Evolutionary conservation across 148 eudicot species (phyloP).

Genomic region (Limonium bicolor): DNA sequence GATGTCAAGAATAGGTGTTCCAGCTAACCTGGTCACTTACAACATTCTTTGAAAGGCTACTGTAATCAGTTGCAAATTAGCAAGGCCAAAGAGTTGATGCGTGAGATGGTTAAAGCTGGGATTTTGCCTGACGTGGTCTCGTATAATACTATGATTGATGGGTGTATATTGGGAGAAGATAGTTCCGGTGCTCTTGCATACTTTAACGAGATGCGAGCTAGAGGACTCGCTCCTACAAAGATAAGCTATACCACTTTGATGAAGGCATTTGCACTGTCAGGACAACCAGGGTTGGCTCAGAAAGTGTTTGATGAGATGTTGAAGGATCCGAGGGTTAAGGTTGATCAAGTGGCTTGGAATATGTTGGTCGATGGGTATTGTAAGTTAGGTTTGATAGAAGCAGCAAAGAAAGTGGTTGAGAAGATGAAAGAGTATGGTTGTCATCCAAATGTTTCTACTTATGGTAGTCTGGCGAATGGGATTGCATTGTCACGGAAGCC

Average conservation of each 20-base stretch:
- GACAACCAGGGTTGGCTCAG: constrained; percentile 74
- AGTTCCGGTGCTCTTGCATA: constrained; percentile 66
- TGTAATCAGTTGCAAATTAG: constrained; percentile 81
- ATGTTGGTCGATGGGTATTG: constrained; percentile 85
- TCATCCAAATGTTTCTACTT: constrained; percentile 70
- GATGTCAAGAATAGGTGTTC: constrained; percentile 54
- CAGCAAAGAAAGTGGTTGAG: constrained; percentile 50
- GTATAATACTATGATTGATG: constrained; percentile 79
- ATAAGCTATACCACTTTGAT: constrained; percentile 91
- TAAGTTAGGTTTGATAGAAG: constrained; percentile 56
- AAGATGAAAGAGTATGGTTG: constrained; percentile 64
- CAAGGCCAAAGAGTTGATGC: constrained; percentile 50
- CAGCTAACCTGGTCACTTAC: constrained; percentile 68
- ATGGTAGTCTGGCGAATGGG: constrained; percentile 91
- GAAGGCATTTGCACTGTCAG: constrained; percentile 88
- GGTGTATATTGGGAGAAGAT: constrained; percentile 76
- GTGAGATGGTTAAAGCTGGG: constrained; percentile 45
- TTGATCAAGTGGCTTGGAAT: constrained; percentile 96
- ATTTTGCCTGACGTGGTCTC: constrained; percentile 87
- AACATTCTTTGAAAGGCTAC: constrained; percentile 87
- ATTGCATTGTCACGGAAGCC: constrained; percentile 86
- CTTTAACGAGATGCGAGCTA: constrained; percentile 85
- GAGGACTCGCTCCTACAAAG: constrained; percentile 83
- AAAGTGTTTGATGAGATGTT: constrained; percentile 92
- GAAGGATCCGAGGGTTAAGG: constrained; percentile 75